Conservation (phyloP, 192 early-diverging fungal species). For the Bifiguratus adelaidae region DNA sequence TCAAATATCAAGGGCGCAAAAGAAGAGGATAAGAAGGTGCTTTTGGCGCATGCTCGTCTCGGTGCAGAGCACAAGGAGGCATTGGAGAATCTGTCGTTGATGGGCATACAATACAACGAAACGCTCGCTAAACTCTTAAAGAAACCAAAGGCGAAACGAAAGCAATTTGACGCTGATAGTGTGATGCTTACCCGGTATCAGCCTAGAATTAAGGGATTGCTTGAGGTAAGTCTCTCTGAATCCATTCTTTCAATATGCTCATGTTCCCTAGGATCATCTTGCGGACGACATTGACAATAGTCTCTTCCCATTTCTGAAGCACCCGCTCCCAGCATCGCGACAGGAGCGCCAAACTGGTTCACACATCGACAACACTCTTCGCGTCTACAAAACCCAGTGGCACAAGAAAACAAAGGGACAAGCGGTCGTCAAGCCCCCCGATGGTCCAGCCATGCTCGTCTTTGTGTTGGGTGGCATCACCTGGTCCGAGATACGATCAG, state of each 20-base stretch:
- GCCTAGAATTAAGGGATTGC: constrained; percentile 55
- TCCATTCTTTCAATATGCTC: no score
- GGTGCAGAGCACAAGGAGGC: constrained; percentile 60
- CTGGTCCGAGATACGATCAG: constrained; percentile 62
- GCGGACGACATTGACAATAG: no score
- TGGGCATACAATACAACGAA: constrained; percentile 53
- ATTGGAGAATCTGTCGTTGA: constrained; percentile 55
- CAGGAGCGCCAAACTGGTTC: no score
- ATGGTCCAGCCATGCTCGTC: constrained; percentile 57
- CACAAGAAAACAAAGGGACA: constrained; percentile 1
- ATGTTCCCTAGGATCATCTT: no score
- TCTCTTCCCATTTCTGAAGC: no score
- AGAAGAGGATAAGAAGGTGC: constrained; percentile 58
- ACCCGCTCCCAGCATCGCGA: no score
- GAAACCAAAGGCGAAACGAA: constrained; percentile 34
- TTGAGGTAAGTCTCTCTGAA: constrained; percentile 15
- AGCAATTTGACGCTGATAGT: constrained; percentile 53
- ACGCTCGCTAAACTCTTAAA: constrained; percentile 30
- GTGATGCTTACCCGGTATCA: constrained; percentile 64
- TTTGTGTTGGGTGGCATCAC: constrained; percentile 78
- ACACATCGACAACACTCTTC: neutral
- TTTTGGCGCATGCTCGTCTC: constrained; percentile 61
- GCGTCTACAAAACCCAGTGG: neutral
- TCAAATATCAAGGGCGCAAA: constrained; percentile 64
- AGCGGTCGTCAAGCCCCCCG: constrained; percentile 7